Evolutionary conservation across 257 asterid species (phyloP).

Genomic region (Galeopsis tetrahit): DNA sequence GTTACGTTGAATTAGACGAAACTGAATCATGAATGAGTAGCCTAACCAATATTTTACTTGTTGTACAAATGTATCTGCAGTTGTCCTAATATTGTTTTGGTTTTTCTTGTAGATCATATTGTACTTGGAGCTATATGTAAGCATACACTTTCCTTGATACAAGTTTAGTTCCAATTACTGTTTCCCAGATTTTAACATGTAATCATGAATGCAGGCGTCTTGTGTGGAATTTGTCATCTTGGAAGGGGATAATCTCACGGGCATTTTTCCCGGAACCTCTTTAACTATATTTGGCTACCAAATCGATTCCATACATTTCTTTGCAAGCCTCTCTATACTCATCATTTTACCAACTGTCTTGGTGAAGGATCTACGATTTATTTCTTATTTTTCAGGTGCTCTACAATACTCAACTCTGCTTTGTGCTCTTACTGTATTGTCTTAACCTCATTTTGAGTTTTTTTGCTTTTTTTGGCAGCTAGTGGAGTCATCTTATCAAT

Average conservation of each 20-base stretch:
- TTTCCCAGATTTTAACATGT: constrained; percentile 26
- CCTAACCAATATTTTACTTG: neutral
- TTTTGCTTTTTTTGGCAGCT: constrained; percentile 53
- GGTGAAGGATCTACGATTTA: constrained; percentile 75
- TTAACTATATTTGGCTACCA: constrained; percentile 53
- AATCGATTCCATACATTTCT: constrained; percentile 70
- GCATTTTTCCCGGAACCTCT: constrained; percentile 68
- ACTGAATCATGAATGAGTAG: constrained; percentile 20
- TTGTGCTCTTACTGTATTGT: constrained; percentile 14
- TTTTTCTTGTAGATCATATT: constrained; percentile 68
- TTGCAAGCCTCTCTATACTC: constrained; percentile 56
- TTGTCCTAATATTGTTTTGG: constrained; percentile 28
- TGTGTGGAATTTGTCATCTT: constrained; percentile 85
- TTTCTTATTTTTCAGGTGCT: constrained; percentile 85
- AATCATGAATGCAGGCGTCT: constrained; percentile 56
- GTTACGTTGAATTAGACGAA: constrained; percentile 14
- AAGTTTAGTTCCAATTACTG: neutral
- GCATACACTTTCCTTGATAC: constrained; percentile 32
- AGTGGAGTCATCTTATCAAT: constrained; percentile 78
- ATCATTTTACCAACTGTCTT: constrained; percentile 82
- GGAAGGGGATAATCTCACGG: constrained; percentile 91
- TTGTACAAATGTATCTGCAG: constrained; percentile 12
- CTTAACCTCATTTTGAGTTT: constrained; percentile 2
- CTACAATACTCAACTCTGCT: constrained; percentile 18
- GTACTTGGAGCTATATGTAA: constrained; percentile 88